Evolutionary conservation across 2,329 filamentous ascomycete genomes (phyloP).

Genomic region (Colletotrichum liriopes): DNA sequence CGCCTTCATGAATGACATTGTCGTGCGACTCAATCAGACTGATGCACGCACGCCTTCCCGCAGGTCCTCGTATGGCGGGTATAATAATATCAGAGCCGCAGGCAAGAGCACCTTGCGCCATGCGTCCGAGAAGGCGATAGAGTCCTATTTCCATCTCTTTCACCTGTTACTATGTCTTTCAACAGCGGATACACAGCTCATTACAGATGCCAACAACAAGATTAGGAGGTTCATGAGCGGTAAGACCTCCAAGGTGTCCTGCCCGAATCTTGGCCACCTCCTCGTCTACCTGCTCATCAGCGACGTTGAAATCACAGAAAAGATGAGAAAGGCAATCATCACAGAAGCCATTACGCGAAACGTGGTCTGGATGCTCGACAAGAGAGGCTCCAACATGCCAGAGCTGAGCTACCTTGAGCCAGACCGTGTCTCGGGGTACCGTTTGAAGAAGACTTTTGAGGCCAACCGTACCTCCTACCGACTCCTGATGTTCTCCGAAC

Average conservation of each 20-base stretch:
- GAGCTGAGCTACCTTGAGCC: conserved; percentile 64
- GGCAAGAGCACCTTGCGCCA: conserved; percentile 59
- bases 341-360: conserved; percentile 66
- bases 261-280: conserved; percentile 65
- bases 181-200: conserved; percentile 53
- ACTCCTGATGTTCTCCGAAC: conserved; percentile 67
- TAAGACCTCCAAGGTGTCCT: conserved; percentile 56
- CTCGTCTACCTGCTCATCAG: conserved; percentile 64
- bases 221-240: conserved; percentile 57
- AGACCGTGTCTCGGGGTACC: conserved; percentile 59
- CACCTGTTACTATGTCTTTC: conserved; percentile 66
- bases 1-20: conserved; percentile 66
- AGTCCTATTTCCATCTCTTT: conserved; percentile 67
- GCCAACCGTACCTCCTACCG: conserved; percentile 64
- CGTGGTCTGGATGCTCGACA: conserved; percentile 66
- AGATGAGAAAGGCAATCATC: conserved; percentile 59
- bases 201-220: conserved; percentile 57
- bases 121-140: conserved; percentile 67
- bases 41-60: conserved; percentile 5
- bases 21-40: conserved; percentile 62
- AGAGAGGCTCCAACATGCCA: conserved; percentile 52
- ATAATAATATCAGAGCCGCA: conserved; percentile 2
- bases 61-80: neutral
- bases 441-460: conserved; percentile 62
- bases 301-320: conserved; percentile 56